These are phyloP conservation scores for Microcos paniculata DNA, from an alignment of 345 rosid genomes.

Conservation along the genomic window DNA sequence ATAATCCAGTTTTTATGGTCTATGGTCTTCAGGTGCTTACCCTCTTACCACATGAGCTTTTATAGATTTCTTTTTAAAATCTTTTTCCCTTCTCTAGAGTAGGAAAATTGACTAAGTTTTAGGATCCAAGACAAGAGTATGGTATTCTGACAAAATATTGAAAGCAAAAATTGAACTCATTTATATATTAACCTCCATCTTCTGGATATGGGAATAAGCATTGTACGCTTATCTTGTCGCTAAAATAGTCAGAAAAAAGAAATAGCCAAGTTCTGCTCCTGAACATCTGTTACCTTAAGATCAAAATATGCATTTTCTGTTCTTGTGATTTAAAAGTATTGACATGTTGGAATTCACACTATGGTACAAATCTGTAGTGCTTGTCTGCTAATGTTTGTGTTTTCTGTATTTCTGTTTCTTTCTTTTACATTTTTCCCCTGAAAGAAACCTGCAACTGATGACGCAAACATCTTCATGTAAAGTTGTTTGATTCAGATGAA, in stretches of 20 bases:
- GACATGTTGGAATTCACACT: not conserved
- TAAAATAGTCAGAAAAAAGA: not conserved
- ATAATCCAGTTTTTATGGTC: conserved; percentile 62
- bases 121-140: not conserved
- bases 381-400: not conserved
- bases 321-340: not conserved
- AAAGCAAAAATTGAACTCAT: not conserved
- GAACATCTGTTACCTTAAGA: not conserved
- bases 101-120: not conserved
- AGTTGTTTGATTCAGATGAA: not conserved
- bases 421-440: too few species aligned
- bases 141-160: conserved; percentile 1
- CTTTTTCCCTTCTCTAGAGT: not conserved
- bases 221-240: not conserved
- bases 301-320: not conserved
- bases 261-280: not conserved
- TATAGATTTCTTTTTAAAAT: not conserved
- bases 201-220: not conserved
- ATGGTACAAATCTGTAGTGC: not conserved
- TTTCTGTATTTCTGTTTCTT: not conserved
- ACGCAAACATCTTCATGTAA: not conserved
- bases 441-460: not conserved
- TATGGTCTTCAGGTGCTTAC: conserved; percentile 61
- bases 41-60: not conserved
- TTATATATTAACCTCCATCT: not conserved